Conservation (phyloP, 106 monocot genomes). For the Acorus gramineus region DNA sequence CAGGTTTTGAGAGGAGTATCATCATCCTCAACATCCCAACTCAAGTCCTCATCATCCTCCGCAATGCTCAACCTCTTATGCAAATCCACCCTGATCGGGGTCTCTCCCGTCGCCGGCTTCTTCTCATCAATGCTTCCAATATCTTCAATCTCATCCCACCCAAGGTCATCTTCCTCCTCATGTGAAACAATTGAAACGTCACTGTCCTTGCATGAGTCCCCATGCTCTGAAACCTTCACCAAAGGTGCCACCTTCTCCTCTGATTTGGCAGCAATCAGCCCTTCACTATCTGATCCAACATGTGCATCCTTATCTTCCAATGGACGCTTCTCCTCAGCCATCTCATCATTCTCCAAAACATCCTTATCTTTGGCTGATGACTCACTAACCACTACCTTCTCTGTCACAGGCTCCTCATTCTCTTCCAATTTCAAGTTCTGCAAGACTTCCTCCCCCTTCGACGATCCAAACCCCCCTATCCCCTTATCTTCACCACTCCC, state of each 20-base stretch:
- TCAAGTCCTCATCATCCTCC: conserved; percentile 79
- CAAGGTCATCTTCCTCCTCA: conserved; percentile 86
- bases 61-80: conserved; percentile 46
- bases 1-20: conserved; percentile 27
- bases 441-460: neutral
- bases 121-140: conserved; percentile 72
- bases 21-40: conserved; percentile 98
- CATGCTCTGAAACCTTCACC: conserved; percentile 16
- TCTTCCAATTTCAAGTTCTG: neutral
- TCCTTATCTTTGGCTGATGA: no score
- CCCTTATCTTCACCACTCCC: neutral
- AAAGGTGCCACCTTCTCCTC: conserved; percentile 22
- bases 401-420: neutral
- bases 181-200: conserved; percentile 55
- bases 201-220: conserved; percentile 51
- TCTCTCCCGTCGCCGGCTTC: conserved; percentile 18
- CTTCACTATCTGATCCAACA: conserved; percentile 4
- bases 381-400: neutral
- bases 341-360: no score
- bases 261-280: conserved; percentile 5
- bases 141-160: conserved; percentile 97
- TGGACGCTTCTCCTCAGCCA: no score
- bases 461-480: neutral
- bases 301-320: neutral
- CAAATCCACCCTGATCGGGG: conserved; percentile 39